Base-by-base conservation (phyloP, 805 yeast genomes). In the Clavispora santaluciae region DNA sequence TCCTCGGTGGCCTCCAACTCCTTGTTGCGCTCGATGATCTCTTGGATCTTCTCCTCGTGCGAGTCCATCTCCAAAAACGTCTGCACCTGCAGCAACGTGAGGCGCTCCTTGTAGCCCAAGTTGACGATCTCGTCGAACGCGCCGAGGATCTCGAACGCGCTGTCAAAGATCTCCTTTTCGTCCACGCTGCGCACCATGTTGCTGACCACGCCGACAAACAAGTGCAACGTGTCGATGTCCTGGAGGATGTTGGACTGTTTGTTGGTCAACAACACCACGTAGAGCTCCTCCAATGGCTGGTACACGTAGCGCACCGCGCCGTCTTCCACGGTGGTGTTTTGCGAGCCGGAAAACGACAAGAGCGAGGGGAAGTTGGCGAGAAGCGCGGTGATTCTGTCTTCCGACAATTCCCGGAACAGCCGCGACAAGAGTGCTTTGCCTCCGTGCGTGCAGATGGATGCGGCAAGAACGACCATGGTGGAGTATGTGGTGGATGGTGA, bases 41-140 rank as follows among this genome's bases (percentile, higher is more conserved):
- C 97, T 72, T 93, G 98, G 59, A 95, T 91, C 72, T 87, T 91
- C 68, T 93, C 99, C 67, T 93, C 99, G 62, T 93, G 97, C 30
- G 95, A 86, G 66, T 93, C 98, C 98, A 93, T 91, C 60, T 88
- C 91, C 69, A 93, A 72, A 66, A 86, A 91, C 10, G 95, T 86
- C 61, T 78, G 80, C 49, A 93, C 85, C 68, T 93, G 98, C 44
- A 81, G 63, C 49, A 83, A 61, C 1, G 93, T 79, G 50, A 91
- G 69, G 63, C 88, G 85, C 63, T 93, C 99, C 50, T 86, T 81
- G 70, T 83, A 88, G 13, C 99, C 99, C 66, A 87, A 72, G 39
- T 81, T 80, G 52, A 93, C 80, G 41, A 93, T 86, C 66, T 93
- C 99, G 63, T 93, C 99, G 57, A 93, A 91, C 3, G 97, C 95